phyloP scores from a whole-genome alignment of 306 rosid genomes.

The Neltuma alba region DNA sequence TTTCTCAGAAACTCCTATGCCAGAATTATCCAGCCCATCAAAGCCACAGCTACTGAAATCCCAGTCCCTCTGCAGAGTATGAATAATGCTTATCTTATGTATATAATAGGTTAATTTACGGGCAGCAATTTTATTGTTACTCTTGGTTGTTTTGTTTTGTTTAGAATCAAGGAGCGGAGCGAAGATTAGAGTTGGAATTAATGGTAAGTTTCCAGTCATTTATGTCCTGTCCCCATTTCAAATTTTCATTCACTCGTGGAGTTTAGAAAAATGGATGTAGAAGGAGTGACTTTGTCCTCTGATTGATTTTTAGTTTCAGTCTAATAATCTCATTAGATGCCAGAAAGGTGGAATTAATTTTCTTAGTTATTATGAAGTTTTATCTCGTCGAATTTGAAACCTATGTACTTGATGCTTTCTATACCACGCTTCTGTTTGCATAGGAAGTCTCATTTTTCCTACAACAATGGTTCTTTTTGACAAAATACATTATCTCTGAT shows the following conservation, averaged over 20 bases:
- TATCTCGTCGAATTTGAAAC: neutral
- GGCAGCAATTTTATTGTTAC: slow-evolving; percentile 33
- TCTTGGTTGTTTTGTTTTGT: slow-evolving; percentile 36
- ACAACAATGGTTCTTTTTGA: neutral
- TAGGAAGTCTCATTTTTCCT: neutral
- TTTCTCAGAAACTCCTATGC: slow-evolving; percentile 50
- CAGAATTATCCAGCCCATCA: slow-evolving; percentile 57
- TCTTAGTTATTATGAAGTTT: neutral
- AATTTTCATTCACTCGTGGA: neutral
- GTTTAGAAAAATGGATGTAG: neutral
- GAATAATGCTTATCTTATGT: slow-evolving; percentile 25
- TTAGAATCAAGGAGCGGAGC: slow-evolving; percentile 68
- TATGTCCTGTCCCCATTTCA: neutral
- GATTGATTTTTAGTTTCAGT: neutral
- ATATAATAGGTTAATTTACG: neutral
- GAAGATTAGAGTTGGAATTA: slow-evolving; percentile 84
- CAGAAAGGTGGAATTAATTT: no score
- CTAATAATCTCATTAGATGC: neutral
- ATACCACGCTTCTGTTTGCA: neutral
- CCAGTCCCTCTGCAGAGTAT: slow-evolving; percentile 79
- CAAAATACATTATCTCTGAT: neutral
- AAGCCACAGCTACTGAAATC: slow-evolving; percentile 90
- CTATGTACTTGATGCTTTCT: neutral
- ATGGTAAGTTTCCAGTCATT: slow-evolving; percentile 56
- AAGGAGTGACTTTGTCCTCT: neutral